Conservation (phyloP, 345 rosid species). For the Raphanus raphanistrum region DNA sequence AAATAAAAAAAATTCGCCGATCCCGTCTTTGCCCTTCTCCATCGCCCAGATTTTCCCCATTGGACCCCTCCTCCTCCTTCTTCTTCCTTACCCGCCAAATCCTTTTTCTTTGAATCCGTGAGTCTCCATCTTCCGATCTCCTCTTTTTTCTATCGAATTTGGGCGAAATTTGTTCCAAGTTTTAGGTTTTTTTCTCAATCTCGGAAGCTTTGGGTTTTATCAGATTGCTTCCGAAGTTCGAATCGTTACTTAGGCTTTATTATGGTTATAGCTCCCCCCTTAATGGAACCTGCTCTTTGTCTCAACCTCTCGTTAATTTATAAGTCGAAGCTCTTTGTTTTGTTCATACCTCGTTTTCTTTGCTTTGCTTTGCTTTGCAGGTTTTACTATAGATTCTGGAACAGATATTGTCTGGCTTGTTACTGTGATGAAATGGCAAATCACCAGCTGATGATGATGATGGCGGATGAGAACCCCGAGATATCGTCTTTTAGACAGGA, state of each 20-base stretch:
- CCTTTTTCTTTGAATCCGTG: background rate
- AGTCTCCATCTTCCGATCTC: background rate
- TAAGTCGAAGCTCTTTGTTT: slow-evolving; percentile 2
- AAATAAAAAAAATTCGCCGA: background rate
- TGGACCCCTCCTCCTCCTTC: background rate
- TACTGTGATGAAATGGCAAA: slow-evolving; percentile 39
- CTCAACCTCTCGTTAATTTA: background rate
- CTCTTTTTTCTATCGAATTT: background rate
- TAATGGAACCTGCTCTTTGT: background rate
- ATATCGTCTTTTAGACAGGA: slow-evolving; percentile 27
- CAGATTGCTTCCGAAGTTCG: background rate
- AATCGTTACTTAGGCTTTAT: background rate
- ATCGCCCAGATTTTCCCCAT: background rate
- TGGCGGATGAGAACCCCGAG: slow-evolving; percentile 19
- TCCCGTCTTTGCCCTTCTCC: slow-evolving; percentile 1
- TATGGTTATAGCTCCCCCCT: background rate
- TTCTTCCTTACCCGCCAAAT: background rate
- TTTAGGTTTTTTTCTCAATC: background rate
- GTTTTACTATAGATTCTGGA: background rate
- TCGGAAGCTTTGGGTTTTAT: background rate
- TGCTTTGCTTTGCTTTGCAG: background rate
- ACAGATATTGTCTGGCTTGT: slow-evolving; percentile 11
- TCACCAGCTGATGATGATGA: slow-evolving; percentile 33
- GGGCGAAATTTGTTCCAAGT: background rate
- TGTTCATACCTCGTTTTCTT: background rate